Evolutionary conservation across 352 stramenopile genomes (phyloP).

Genomic region (Pythium dissimile): DNA sequence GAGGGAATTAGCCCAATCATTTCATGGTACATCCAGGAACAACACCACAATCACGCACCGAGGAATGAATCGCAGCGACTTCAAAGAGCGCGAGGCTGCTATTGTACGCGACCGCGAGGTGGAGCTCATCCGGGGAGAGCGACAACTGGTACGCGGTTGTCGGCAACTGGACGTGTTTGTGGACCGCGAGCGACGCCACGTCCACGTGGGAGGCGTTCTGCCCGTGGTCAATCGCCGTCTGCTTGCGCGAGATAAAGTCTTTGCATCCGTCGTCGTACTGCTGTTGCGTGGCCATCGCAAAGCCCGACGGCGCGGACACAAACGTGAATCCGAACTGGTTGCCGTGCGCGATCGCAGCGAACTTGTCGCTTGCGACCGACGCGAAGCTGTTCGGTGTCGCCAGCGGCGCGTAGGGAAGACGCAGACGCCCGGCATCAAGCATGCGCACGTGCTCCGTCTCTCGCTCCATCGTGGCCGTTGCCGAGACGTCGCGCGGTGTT

Average conservation of each 20-base stretch:
- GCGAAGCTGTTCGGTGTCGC: constrained; percentile 27
- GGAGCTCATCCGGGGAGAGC: constrained; percentile 48
- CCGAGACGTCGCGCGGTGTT: background rate
- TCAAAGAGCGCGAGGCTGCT: constrained; percentile 50
- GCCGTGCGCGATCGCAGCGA: constrained; percentile 53
- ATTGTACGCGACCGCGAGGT: constrained; percentile 50
- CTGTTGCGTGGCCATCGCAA: constrained; percentile 35
- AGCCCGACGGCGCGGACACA: constrained; percentile 35
- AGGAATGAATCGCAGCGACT: constrained; percentile 45
- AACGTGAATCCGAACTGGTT: constrained; percentile 61
- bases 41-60: constrained; percentile 25
- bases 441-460: constrained; percentile 79
- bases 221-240: constrained; percentile 51
- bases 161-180: constrained; percentile 35
- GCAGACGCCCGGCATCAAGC: constrained; percentile 58
- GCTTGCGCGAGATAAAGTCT: constrained; percentile 43
- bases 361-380: constrained; percentile 35
- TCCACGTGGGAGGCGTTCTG: constrained; percentile 49
- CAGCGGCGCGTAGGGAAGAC: constrained; percentile 33
- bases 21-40: background rate
- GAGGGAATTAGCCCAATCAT: no score
- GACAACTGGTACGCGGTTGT: constrained; percentile 45
- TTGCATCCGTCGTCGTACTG: constrained; percentile 28
- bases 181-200: constrained; percentile 31
- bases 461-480: constrained; percentile 5